Percentiles rank a stretch among this genome's conserved stretches.
Conservation (phyloP, 2,329 filamentous ascomycete genomes). For the Trematosphaeria pertusa region DNA sequence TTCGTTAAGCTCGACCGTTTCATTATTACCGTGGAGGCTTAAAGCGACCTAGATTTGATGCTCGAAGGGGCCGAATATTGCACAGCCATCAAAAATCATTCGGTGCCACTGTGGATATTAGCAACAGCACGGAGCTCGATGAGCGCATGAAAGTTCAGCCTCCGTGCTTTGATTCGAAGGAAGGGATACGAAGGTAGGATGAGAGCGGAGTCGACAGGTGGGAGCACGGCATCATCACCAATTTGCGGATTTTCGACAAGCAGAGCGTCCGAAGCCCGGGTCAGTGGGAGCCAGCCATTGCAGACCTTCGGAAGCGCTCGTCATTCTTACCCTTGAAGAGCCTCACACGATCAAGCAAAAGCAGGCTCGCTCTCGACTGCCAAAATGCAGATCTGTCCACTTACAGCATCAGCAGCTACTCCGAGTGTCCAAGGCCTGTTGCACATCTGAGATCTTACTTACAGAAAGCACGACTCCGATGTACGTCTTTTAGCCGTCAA, state of each 20-base stretch:
- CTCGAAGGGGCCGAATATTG: too few relatives aligned
- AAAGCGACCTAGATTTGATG: too few relatives aligned
- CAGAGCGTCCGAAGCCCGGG: neutral
- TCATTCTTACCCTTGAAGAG: too few relatives aligned
- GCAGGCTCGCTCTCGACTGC: neutral
- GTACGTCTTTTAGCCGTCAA: conserved; percentile 20
- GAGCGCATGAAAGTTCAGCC: too few relatives aligned
- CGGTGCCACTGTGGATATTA: too few relatives aligned
- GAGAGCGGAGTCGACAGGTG: too few relatives aligned
- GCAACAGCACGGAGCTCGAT: too few relatives aligned
- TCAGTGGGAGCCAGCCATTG: conserved; percentile 1
- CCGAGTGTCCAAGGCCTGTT: neutral
- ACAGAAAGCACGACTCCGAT: neutral
- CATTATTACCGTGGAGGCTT: neutral
- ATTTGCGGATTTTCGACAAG: neutral
- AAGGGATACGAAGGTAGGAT: too few relatives aligned
- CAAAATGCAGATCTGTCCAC: neutral
- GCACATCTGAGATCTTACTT: conserved; percentile 2
- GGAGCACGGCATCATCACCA: too few relatives aligned
- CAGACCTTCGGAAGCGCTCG: neutral
- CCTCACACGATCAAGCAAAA: too few relatives aligned
- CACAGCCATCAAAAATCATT: too few relatives aligned
- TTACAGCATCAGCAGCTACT: neutral
- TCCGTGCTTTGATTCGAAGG: too few relatives aligned
- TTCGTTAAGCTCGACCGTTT: neutral